Evolutionary conservation across 1,284 basidiomycete genomes (phyloP).

Genomic region (Kwoniella shivajii): DNA sequence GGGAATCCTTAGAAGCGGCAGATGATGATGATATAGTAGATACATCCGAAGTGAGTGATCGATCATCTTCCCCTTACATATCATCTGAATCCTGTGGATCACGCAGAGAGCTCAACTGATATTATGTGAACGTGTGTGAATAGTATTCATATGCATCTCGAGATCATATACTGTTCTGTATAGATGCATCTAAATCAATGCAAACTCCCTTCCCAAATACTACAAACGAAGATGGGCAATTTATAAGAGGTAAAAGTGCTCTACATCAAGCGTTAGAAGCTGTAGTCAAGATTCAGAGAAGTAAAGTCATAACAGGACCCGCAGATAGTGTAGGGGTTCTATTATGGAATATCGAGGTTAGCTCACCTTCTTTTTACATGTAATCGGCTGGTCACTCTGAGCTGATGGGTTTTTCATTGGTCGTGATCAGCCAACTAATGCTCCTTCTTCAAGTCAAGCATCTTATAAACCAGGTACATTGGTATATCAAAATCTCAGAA

Average conservation of each 20-base stretch:
- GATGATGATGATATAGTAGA: conserved; percentile 46
- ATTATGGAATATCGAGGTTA: conserved; percentile 83
- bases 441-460: conserved; percentile 51
- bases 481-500: conserved; percentile 73
- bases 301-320: conserved; percentile 83
- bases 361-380: conserved; percentile 28
- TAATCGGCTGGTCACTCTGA: too few species aligned
- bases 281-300: conserved; percentile 80
- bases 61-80: background rate
- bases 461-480: conserved; percentile 65
- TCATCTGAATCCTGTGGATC: background rate
- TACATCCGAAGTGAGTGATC: conserved; percentile 40
- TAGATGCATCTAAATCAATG: conserved; percentile 91
- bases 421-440: conserved; percentile 21
- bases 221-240: conserved; percentile 25
- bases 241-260: conserved; percentile 49
- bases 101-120: background rate
- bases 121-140: too few species aligned
- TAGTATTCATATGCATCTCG: conserved; percentile 72
- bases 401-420: conserved; percentile 1
- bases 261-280: conserved; percentile 70
- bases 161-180: conserved; percentile 87
- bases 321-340: conserved; percentile 85
- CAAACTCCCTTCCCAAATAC: conserved; percentile 64
- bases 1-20: conserved; percentile 41